Conservation (phyloP, 208 protist genomes). For the Trypanosoma vivax region DNA sequence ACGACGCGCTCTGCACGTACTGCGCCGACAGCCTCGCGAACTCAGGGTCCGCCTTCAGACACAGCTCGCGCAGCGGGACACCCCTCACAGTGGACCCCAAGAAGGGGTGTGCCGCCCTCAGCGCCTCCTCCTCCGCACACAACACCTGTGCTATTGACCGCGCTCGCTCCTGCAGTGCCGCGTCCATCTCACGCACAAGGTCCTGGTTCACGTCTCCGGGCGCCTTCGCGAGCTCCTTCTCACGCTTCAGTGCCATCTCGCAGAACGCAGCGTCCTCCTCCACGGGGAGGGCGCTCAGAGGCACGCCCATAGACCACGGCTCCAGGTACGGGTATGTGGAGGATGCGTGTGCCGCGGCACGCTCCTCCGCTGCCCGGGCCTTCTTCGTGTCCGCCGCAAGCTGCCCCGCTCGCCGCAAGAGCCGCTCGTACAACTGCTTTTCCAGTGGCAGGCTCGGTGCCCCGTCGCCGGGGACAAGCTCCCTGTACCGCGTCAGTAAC, state of each 20-base stretch:
- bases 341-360: slow-evolving; percentile 18
- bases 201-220: neutral
- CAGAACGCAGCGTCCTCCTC: slow-evolving; percentile 25
- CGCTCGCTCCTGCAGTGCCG: neutral
- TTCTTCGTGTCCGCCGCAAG: neutral
- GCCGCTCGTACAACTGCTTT: slow-evolving; percentile 1
- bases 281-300: slow-evolving; percentile 11
- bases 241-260: neutral
- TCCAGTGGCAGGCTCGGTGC: neutral
- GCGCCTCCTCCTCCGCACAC: neutral
- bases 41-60: neutral
- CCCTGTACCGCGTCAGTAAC: neutral
- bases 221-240: neutral
- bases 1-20: neutral
- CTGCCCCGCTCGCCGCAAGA: neutral
- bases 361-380: neutral
- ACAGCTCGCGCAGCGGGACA: neutral
- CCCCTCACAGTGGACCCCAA: neutral
- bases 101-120: neutral
- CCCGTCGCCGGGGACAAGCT: neutral
- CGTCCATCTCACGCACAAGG: neutral
- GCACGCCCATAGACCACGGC: neutral
- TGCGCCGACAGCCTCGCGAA: neutral
- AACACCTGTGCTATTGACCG: neutral
- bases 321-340: neutral